These are phyloP conservation scores for Tulasnella sp. DNA, from an alignment of 768 basidiomycete species.

Conservation along the genomic window DNA sequence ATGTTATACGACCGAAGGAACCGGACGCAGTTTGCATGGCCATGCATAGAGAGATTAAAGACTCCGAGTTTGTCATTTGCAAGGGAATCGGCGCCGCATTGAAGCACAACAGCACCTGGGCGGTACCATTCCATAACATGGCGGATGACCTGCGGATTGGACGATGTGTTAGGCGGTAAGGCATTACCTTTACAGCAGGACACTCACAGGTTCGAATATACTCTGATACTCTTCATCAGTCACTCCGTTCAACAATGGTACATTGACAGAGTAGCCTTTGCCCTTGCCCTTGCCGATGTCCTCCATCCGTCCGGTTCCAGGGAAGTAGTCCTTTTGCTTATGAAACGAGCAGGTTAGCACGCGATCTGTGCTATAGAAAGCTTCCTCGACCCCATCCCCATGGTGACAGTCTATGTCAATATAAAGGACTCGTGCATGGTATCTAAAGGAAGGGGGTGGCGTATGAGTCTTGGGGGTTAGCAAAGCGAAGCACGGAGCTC, in stretches of 20 bases:
- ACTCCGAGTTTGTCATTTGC: slow-evolving; percentile 92
- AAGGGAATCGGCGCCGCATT: slow-evolving; percentile 93
- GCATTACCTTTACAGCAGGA: neutral
- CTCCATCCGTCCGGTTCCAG: slow-evolving; percentile 76
- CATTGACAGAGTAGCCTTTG: slow-evolving; percentile 81
- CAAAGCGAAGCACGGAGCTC: slow-evolving; percentile 15
- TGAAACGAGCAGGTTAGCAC: slow-evolving; percentile 98
- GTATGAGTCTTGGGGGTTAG: too few species aligned
- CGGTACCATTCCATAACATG: slow-evolving; percentile 79
- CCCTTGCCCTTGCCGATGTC: slow-evolving; percentile 78
- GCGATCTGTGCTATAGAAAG: slow-evolving; percentile 93
- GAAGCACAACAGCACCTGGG: slow-evolving; percentile 80
- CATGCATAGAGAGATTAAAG: slow-evolving; percentile 92
- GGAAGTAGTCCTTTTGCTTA: slow-evolving; percentile 93
- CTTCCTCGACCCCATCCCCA: slow-evolving; percentile 97
- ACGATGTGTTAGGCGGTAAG: neutral
- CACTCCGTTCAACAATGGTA: slow-evolving; percentile 89
- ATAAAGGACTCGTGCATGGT: slow-evolving; percentile 79
- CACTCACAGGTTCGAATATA: slow-evolving; percentile 83
- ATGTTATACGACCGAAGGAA: slow-evolving; percentile 74
- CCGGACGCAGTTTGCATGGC: slow-evolving; percentile 84
- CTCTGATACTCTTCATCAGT: slow-evolving; percentile 78
- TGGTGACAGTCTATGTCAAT: slow-evolving; percentile 99
- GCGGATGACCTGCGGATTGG: slow-evolving; percentile 52
- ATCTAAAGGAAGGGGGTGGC: slow-evolving; percentile 81